Base-by-base conservation (phyloP, 1,284 basidiomycete genomes). In the Takashimella koratensis region DNA sequence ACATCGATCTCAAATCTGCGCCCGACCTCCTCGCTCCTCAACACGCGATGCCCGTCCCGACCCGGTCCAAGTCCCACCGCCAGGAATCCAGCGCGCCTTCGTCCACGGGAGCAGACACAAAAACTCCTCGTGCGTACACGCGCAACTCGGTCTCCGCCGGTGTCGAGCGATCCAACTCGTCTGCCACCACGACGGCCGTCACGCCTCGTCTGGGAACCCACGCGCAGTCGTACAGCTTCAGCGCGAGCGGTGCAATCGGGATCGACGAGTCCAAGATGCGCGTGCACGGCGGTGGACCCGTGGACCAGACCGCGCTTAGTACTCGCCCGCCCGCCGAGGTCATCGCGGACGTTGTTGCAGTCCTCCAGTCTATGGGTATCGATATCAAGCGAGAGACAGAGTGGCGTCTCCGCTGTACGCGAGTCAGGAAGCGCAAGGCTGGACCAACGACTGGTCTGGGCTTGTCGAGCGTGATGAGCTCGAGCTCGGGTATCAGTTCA, bases 291-390 rank as follows among this genome's bases (percentile, higher is more conserved):
- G 94, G 95, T 61, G 30, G 30, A 36, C 86, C 94, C 1, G 88
- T 98, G 24, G 95, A 98, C 74, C 88, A 90, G 68, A 86, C 86
- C 21, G 95, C 87, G 40, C 84, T 98, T 59, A 96, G 94, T 8
- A 90, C 87, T 5, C 82, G 85, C 19, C 79, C 85, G 13, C 94
- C 95, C 12, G 82, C 84, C 5, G 87, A 91, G 59, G 91, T 98
- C 43, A 90, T 98, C 79, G 82, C 81, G 56, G 88, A 93, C 69
- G 83, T 98, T 30, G 81, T 83, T 63, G 80, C 81, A 55, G 87
- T 93, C 16, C 79, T 98, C 53, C 82, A 86, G 64, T 83, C 82
- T 42, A 94, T 98, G 90, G 96, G 95, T 21, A 81, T 98, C 54
- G 91, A 95, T 46, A 81, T 94, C 59, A 84, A 88, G 67, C 78